Base-by-base conservation (phyloP, 257 asterid species). In the Salvia splendens region DNA sequence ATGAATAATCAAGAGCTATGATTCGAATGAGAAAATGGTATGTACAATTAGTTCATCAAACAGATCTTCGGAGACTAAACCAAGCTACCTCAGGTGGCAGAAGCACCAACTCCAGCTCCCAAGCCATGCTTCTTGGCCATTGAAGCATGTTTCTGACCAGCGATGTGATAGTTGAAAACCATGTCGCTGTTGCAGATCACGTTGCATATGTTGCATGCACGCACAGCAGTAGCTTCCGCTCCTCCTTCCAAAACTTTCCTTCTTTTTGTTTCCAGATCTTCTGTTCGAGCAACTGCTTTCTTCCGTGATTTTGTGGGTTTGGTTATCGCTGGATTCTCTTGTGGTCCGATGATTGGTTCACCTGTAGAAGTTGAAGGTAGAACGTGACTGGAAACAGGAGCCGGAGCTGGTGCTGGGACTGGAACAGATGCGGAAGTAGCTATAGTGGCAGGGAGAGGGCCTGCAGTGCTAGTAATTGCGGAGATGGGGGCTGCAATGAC, bases 101-200 rank as follows among this genome's bases (percentile, higher is more conserved):
- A 48, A 68, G 81, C 79, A 68, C 80, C 79, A 66, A 64, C 71
- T 58, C 79, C 81, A 7, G 75, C 56, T 5, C 17, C 33, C 46
- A 61, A 60, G 8, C 76, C 74, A 4, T 35, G 72, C 78, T 78
- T 85, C 82, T 73, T 91, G 75, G 78, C 55, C 85, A 69, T 81
- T 35, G 82, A 48, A n/a, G 82, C 83, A 74, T 88, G 97, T 62
- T 81, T 88, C 64, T 88, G 80, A 60, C 93, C 97, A 8, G 87
- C 82, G 12, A 91, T 82, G 75, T 91, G 96, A 62, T 12, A 50
- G 11, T 28, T 78, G 65, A 73, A 82, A 47, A 86, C 97, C 0
- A 81, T 82, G 56, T 78, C 86, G 36, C 96, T 86, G 61, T 85
- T 88, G 87, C 97, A 91, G 42, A 91, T 88, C 79, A 88, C 91